phyloP scores from a whole-genome alignment of 495 filamentous ascomycete genomes.

The Neurospora sp. region DNA sequence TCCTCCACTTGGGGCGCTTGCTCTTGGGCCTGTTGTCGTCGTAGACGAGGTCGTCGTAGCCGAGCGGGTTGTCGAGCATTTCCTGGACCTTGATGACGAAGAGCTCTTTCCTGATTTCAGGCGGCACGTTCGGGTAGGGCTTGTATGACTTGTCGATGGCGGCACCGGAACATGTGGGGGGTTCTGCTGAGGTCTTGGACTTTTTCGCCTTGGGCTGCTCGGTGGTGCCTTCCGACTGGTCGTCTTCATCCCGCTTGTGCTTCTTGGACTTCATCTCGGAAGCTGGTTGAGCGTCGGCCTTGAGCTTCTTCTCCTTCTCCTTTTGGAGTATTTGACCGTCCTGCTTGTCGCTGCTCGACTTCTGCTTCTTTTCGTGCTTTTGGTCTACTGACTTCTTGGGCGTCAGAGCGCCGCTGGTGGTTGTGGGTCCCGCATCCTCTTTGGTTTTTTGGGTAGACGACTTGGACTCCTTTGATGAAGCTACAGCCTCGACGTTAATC shows the following conservation, averaged over 20 bases:
- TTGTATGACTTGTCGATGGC: neutral
- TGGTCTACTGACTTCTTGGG: neutral
- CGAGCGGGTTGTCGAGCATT: conserved; percentile 18
- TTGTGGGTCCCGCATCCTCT: neutral
- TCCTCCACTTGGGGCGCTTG: neutral
- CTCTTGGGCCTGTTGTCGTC: conserved; percentile 1
- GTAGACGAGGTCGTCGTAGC: conserved; percentile 19
- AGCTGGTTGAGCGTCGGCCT: too few relatives aligned
- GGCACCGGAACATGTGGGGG: neutral
- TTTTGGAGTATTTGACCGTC: neutral
- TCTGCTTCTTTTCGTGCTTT: neutral
- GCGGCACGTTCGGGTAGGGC: neutral
- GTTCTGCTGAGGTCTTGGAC: neutral
- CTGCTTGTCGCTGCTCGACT: neutral
- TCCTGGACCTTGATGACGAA: conserved; percentile 7
- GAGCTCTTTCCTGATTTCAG: neutral
- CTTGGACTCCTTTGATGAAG: neutral
- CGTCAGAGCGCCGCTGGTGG: neutral
- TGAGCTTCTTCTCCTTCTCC: neutral
- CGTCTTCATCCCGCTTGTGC: neutral
- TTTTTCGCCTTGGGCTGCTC: conserved; percentile 6
- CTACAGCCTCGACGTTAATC: neutral
- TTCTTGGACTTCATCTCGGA: conserved; percentile 1
- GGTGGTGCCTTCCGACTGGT: neutral
- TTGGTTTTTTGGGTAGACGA: neutral